These are phyloP conservation scores for Botrytis fabae DNA, from an alignment of 2,329 filamentous ascomycete genomes.

Conservation along the genomic window DNA sequence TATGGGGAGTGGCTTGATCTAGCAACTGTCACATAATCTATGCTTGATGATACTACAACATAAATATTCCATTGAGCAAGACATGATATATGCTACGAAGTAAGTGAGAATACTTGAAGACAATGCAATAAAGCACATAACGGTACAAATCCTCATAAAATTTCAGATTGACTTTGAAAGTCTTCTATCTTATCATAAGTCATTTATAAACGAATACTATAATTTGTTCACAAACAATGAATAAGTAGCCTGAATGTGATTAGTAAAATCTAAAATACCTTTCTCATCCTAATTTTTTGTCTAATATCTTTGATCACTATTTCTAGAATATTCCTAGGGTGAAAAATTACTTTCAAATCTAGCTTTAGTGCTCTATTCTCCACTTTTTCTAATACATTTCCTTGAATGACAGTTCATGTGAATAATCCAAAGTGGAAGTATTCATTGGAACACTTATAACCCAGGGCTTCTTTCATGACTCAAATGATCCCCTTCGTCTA, in stretches of 20 bases:
- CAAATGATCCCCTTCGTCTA: background rate
- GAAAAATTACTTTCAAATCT: rapidly evolving
- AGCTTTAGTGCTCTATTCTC: too few species aligned
- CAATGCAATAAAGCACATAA: too few species aligned
- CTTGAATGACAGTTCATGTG: background rate
- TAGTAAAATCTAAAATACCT: rapidly evolving
- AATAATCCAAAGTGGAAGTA: background rate
- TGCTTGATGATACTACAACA: background rate
- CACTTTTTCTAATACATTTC: too few species aligned
- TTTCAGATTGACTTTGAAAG: too few species aligned
- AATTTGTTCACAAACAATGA: background rate
- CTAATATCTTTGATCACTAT: rapidly evolving
- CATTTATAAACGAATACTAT: background rate
- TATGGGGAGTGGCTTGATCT: rapidly evolving
- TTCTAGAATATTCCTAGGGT: background rate
- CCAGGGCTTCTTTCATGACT: rapidly evolving
- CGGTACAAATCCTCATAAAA: too few species aligned
- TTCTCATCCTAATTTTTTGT: rapidly evolving
- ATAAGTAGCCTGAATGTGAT: background rate
- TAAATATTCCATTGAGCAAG: background rate
- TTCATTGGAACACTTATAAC: rapidly evolving
- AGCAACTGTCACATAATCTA: background rate
- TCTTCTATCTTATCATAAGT: background rate
- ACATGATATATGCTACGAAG: background rate
- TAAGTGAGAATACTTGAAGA: background rate